Evolutionary conservation across 2,329 filamentous ascomycete genomes (phyloP), one percentile per base, ranked within the genome.

Genomic region (Colletotrichum abscissum): DNA sequence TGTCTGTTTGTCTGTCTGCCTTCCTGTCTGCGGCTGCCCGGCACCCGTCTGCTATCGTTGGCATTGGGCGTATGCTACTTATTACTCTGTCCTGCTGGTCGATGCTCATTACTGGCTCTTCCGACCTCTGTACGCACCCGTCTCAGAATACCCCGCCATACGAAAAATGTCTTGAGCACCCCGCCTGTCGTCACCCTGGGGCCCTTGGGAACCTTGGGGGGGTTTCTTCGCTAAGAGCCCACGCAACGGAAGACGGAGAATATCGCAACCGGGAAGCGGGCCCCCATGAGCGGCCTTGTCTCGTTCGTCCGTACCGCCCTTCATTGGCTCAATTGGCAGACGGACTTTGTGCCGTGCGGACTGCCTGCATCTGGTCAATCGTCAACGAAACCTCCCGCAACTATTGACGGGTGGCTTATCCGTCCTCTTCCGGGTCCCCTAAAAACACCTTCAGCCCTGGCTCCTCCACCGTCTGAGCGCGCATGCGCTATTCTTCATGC

Each of bases 381-480:
- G 35, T 60, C 67, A 65, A 64, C 22, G 38, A 42, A 56, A 38
- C 30, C 60, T 65, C 70, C 59, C 60, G 66, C 66, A 22, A 73
- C 70, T 70, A 70, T 65, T 38, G 60, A 70, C 70, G 70, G 70
- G 70, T 73, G 70, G 66, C 70, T 73, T 65, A 49, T 38, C 67
- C 62, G 60, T 60, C 60, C 38, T 24, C n/a, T 65, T 56, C 66
- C 42, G 60, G 49, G 42, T 14, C 55, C n/a, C n/a, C 56, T 38
- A 69, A 60, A 22, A 26, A 62, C 38, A 35, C 7, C 33, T 26
- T 54, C 58, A 24, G 66, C 49, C 66, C 65, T 57, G 59, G 30
- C 59, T 62, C 67, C 70, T 64, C 59, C 67, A 65, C 67, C 67
- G 59, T 73, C 70, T 73, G 70, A 70, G 70, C 70, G 55, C 60